Evolutionary conservation across 2,329 filamentous ascomycete species (phyloP).

Genomic region (Huntiella omanensis): DNA sequence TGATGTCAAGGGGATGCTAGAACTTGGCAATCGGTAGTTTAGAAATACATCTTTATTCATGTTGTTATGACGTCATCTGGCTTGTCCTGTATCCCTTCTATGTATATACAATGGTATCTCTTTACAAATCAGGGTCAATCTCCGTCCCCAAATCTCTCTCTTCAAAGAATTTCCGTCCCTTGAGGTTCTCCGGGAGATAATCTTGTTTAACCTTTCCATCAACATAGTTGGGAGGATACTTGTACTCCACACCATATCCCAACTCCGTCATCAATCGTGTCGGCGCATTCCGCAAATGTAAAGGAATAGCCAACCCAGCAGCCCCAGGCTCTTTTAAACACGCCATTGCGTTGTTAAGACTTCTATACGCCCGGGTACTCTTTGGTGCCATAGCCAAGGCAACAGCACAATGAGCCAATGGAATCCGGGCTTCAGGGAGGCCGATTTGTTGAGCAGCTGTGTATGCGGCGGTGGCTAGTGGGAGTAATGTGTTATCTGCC

Average conservation of each 20-base stretch:
- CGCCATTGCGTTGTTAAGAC: constrained; percentile 58
- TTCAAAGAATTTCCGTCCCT: constrained; percentile 57
- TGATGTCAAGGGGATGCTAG: constrained; percentile 20
- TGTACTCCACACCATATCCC: constrained; percentile 80
- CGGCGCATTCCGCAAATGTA: constrained; percentile 81
- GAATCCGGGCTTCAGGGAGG: constrained; percentile 86
- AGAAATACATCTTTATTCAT: too few species aligned
- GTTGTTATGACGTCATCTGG: too few species aligned
- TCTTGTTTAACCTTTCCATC: constrained; percentile 70
- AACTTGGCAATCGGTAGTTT: not conserved
- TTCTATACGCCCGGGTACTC: constrained; percentile 71
- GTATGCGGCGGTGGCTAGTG: constrained; percentile 71
- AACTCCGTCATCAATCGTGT: constrained; percentile 85
- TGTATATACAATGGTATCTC: too few species aligned
- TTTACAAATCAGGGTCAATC: constrained; percentile 47
- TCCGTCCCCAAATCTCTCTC: constrained; percentile 60
- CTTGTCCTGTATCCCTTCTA: too few species aligned
- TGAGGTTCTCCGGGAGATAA: constrained; percentile 66
- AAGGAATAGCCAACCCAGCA: constrained; percentile 61
- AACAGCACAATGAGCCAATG: constrained; percentile 70
- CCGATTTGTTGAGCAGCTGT: constrained; percentile 83
- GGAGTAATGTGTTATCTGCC: constrained; percentile 67
- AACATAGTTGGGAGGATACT: constrained; percentile 83
- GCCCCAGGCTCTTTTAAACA: constrained; percentile 57
- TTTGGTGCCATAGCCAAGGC: constrained; percentile 69